Evolutionary conservation across 148 eudicot genomes (phyloP).

Genomic region (Rhododendron ovatum): DNA sequence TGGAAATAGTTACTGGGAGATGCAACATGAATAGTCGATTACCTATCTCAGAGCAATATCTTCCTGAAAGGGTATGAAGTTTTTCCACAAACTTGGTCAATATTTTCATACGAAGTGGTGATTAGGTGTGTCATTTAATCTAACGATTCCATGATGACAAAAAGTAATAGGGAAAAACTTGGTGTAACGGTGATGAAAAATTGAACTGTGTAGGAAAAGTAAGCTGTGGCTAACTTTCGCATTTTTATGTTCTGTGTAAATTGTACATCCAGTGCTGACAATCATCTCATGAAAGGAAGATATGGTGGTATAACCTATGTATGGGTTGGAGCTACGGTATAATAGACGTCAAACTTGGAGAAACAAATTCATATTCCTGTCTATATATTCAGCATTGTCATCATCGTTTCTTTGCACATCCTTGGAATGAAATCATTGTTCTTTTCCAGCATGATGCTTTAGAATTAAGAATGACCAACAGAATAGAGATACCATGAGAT

Average conservation of each 20-base stretch:
- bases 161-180: not conserved
- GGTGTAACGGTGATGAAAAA: not conserved
- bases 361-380: not conserved
- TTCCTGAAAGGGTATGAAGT: slow-evolving; percentile 60
- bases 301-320: not conserved
- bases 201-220: not conserved
- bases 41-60: slow-evolving; percentile 51
- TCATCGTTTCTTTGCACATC: not conserved
- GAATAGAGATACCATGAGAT: not conserved
- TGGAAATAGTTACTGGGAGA: slow-evolving; percentile 84
- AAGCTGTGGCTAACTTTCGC: not conserved
- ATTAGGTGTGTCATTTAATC: not conserved
- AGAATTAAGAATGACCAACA: not conserved
- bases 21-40: slow-evolving; percentile 49
- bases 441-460: not conserved
- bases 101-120: not conserved
- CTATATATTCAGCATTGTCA: not conserved
- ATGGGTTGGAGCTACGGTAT: not conserved
- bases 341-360: not conserved
- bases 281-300: not conserved
- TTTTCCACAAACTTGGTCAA: not conserved
- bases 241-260: not conserved
- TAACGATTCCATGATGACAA: not conserved
- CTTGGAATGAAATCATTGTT: not conserved
- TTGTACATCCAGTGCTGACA: not conserved